Percentiles rank a stretch among this genome's conserved stretches.
These are phyloP conservation scores for Leonotis leonurus DNA, from an alignment of 257 asterid genomes.

Conservation along the genomic window DNA sequence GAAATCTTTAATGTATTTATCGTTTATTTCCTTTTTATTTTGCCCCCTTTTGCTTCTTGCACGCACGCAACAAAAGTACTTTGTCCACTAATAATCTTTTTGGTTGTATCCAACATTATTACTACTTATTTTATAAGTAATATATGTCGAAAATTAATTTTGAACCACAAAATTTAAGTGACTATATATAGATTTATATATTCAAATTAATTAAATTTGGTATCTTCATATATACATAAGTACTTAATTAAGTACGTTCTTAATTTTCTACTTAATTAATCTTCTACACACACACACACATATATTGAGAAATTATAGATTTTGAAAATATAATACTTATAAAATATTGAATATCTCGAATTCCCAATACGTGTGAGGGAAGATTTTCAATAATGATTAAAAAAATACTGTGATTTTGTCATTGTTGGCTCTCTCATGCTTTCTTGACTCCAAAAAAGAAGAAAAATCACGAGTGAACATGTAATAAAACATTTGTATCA, in stretches of 20 bases:
- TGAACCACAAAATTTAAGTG: no score
- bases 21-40: background rate
- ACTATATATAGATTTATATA: no score
- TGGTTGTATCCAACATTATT: conserved; percentile 13
- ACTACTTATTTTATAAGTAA: background rate
- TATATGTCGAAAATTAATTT: background rate
- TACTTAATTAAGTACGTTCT: no score
- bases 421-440: conserved; percentile 4
- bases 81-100: conserved; percentile 31
- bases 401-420: background rate
- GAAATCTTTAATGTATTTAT: conserved; percentile 8
- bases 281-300: background rate
- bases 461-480: conserved; percentile 15
- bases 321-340: no score
- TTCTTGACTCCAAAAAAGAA: conserved; percentile 16
- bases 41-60: conserved; percentile 35
- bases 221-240: no score
- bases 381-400: conserved; percentile 5
- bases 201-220: no score
- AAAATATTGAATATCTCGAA: no score
- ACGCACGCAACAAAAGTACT: conserved; percentile 75
- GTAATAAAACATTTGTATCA: background rate
- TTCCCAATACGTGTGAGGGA: background rate
- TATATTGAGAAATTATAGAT: no score
- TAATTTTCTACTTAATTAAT: no score